Base-by-base conservation (phyloP, 495 filamentous ascomycete genomes). In the Podospora conica region DNA sequence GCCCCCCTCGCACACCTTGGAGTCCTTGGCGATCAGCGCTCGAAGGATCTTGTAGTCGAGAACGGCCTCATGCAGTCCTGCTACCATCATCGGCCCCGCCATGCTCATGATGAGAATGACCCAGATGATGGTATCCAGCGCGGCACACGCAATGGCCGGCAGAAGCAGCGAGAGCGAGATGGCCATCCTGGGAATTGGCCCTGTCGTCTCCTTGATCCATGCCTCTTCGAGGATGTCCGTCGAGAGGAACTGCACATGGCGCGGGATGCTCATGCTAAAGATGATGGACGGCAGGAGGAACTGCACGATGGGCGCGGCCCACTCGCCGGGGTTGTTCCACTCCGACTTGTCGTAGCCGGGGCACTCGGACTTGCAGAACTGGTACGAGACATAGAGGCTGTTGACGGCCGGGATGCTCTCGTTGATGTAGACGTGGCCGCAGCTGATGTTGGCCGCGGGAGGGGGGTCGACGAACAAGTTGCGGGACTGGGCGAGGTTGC, bases 81-180 rank as follows among this genome's bases (percentile, higher is more conserved):
- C 48, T 0, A 64, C 23, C 58, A 64, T 66, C 64, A 66, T 66
- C 10, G 64, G 64, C 0, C 31, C 58, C 3, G 64, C 64, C 58
- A 55, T 64, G 29, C 23, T 27, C 31, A 66, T 53, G 22, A 66
- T 28, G 10, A 64, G 29, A 3, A 64, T n/a, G 9, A 66, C 62
- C 64, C 64, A 66, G 27, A 66, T 15, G 24, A 66, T 25, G 0
- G 40, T 55, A 18, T 66, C 48, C 10, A 66, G 23, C 15, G 15
- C 40, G 40, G 40, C 40, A 8, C 40, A 48, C 5, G n/a, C 2
- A 3, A 48, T 48, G 18, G 40, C 40, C 2, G 40, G 40, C 15
- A 48, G 15, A 48, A 48, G 40, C 6, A 48, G 40, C 15, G 5
- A 1, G 6, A 48, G 18, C 40, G 40, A 48, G 40, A 48, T 48